Conservation (phyloP, 2,329 filamentous ascomycete genomes). For the Cyanodermella asteris region DNA sequence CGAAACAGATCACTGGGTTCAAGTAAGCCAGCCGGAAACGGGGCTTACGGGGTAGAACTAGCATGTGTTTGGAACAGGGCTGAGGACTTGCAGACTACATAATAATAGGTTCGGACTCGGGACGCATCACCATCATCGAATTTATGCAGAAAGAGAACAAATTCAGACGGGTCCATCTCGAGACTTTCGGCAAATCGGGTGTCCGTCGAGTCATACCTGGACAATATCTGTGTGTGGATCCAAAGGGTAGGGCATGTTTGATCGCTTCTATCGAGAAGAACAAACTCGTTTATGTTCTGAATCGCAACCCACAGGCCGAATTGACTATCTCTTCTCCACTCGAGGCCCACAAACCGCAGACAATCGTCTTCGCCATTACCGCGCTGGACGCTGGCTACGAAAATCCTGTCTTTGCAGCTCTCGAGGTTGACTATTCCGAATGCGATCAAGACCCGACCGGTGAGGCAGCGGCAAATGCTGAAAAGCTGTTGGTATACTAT, state of each 20-base stretch:
- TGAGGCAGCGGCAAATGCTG: constrained; percentile 55
- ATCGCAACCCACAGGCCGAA: constrained; percentile 82
- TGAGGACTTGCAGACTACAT: constrained; percentile 57
- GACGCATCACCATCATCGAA: constrained; percentile 81
- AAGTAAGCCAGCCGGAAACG: constrained; percentile 16
- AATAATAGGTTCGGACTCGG: constrained; percentile 86
- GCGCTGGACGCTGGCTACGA: constrained; percentile 90
- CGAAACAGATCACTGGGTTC: constrained; percentile 36
- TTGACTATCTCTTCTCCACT: constrained; percentile 92
- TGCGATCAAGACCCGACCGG: constrained; percentile 79
- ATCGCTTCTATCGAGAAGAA: constrained; percentile 95
- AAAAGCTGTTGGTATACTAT: constrained; percentile 90
- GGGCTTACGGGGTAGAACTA: constrained; percentile 14
- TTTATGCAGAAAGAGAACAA: constrained; percentile 71
- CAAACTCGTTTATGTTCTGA: constrained; percentile 96
- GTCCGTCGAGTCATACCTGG: constrained; percentile 83
- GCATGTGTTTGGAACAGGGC: constrained; percentile 18
- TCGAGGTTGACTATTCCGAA: constrained; percentile 86
- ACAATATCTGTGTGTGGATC: constrained; percentile 87
- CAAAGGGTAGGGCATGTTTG: constrained; percentile 84
- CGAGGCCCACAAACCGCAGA: constrained; percentile 84
- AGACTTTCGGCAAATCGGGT: constrained; percentile 96
- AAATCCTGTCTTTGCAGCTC: constrained; percentile 83
- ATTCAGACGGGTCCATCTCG: constrained; percentile 75
- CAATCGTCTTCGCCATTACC: constrained; percentile 69